Evolutionary conservation across 495 filamentous ascomycete species (phyloP).

Genomic region (Penicillium canariense): DNA sequence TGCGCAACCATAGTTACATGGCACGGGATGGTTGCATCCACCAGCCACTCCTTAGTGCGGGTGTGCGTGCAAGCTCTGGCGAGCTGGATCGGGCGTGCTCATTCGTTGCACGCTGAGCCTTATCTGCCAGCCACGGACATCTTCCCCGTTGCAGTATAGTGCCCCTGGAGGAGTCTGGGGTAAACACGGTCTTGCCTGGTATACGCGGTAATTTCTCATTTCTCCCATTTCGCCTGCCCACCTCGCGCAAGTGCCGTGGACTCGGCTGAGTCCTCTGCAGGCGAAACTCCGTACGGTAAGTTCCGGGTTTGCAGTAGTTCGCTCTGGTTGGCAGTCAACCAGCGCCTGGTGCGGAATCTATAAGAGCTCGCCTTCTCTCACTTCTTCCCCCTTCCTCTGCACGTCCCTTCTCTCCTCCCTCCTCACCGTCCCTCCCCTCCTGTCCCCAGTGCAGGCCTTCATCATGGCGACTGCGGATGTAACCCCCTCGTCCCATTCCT

Average conservation of each 20-base stretch:
- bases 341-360: not conserved
- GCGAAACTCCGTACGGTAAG: too few species aligned
- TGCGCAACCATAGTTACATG: conserved; percentile 9
- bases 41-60: not conserved
- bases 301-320: too few species aligned
- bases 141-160: conserved; percentile 1
- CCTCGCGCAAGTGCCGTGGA: not conserved
- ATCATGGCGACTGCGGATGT: conserved; percentile 11
- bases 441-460: not conserved
- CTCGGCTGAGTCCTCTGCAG: not conserved
- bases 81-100: not conserved
- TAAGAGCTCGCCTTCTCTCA: not conserved
- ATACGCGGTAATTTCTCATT: not conserved
- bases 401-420: not conserved
- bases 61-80: not conserved
- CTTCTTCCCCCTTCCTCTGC: not conserved
- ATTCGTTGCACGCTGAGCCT: conserved; percentile 3
- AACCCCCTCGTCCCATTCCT: conserved; percentile 5
- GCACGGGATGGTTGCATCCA: conserved; percentile 12
- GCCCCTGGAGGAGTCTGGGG: conserved; percentile 13
- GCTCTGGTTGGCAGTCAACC: not conserved
- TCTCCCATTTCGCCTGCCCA: not conserved
- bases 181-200: not conserved
- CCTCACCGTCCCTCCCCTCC: too few species aligned
- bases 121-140: conserved; percentile 13